Evolutionary conservation across 352 stramenopile species (phyloP).

Genomic region (Globisporangium yorkense): DNA sequence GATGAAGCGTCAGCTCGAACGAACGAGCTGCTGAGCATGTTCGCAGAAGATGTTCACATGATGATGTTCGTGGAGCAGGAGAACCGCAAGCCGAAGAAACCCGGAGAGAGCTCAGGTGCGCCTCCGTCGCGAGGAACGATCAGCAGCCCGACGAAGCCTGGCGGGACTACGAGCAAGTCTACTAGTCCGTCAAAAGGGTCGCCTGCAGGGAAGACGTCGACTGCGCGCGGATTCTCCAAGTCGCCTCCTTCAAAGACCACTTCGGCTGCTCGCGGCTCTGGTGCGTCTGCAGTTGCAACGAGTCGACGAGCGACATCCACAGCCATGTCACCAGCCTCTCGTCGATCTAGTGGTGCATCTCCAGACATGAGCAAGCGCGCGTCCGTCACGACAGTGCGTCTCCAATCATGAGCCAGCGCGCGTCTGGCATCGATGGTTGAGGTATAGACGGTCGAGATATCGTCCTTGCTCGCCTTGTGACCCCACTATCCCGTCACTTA

Average conservation of each 20-base stretch:
- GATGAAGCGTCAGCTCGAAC: conserved; percentile 37
- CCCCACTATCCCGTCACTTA: too few relatives aligned
- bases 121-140: background rate
- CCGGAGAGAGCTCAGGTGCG: conserved; percentile 4
- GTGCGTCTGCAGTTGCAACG: conserved; percentile 3
- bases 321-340: background rate
- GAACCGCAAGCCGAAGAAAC: conserved; percentile 50
- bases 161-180: background rate
- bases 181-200: conserved; percentile 6
- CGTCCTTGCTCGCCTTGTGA: too few relatives aligned
- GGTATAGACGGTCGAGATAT: too few relatives aligned
- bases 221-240: conserved; percentile 1
- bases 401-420: background rate
- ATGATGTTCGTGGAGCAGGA: conserved; percentile 51
- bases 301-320: conserved; percentile 8
- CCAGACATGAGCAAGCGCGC: conserved; percentile 8
- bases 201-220: background rate
- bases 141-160: conserved; percentile 9
- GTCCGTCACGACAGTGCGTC: conserved; percentile 1
- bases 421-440: background rate
- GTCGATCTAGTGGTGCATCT: background rate
- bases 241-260: conserved; percentile 8
- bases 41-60: conserved; percentile 49
- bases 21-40: conserved; percentile 62
- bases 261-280: conserved; percentile 8